Base-by-base conservation (phyloP, 805 yeast genomes). In the Metschnikowia vanudenii region DNA sequence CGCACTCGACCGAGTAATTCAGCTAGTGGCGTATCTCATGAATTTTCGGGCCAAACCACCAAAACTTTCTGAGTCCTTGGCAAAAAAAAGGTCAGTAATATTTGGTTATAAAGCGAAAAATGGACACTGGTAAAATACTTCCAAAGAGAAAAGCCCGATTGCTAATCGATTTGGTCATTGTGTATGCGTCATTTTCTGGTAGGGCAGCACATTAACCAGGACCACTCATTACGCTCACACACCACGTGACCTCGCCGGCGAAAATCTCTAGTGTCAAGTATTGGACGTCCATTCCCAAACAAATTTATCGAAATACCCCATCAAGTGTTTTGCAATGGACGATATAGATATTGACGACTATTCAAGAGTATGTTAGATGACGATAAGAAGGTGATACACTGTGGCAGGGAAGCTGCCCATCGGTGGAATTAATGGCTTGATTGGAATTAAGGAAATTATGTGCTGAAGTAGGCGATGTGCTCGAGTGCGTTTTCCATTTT, bases 281-380 rank as follows among this genome's bases (percentile, higher is more conserved):
- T 9, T 34, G 36, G 47, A 44, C 47, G 47, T 38, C 35, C 35
- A 18, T 12, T 5, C 13, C 28, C 14, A 32, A 35, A 20, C 31
- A 17, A 5, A 13, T 42, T 1, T 17, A n/a, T 16, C 14, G 11
- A 22, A 32, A 4, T 14, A 36, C 19, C 39, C 29, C 18, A 13
- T 11, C 36, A 28, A 38, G 42, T 39, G 33, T 18, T 43, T 33
- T 37, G 33, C 37, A 18, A 79, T 80, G 84, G 84, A 80, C 48
- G 74, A 68, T 46, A 80, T 81, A 82, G 86, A 81, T 55, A 73
- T 79, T 52, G 87, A 81, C 60, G 82, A 79, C 53, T 78, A 77
- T 57, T 70, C 80, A 61, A 78, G 82, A 64, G 84, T 78, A 76
- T 64, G 81, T 76, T 38, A 41, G 39, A 34, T 18, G 46, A 46